Conservation (phyloP, 208 protist species). For the Leishmania martiniquensis region DNA sequence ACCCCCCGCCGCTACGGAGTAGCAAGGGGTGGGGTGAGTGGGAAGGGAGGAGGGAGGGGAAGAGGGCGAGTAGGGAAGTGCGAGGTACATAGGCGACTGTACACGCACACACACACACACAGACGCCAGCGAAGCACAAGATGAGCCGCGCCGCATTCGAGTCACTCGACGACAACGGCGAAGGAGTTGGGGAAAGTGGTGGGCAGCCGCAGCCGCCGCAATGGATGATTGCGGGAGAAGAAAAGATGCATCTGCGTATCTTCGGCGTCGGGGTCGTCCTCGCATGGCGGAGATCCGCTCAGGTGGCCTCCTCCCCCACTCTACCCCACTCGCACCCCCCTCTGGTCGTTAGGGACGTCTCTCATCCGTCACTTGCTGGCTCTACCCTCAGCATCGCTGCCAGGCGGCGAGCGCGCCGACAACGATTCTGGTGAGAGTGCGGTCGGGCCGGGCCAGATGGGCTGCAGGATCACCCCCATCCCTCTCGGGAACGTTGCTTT, state of each 20-base stretch:
- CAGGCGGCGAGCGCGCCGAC: not conserved
- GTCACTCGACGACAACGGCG: no score
- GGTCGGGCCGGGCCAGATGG: not conserved
- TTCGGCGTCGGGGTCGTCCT: not conserved
- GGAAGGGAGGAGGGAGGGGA: not conserved
- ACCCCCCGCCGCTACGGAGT: not conserved
- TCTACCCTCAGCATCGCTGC: not conserved
- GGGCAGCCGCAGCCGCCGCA: no score
- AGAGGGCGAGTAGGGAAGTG: not conserved
- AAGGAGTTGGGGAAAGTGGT: no score
- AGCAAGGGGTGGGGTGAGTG: not conserved
- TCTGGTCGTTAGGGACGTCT: not conserved
- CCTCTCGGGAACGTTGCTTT: not conserved
- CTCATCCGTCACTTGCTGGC: not conserved
- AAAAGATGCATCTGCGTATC: not conserved
- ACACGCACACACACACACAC: slow-evolving; percentile 10
- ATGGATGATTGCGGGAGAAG: no score
- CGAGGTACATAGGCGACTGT: not conserved
- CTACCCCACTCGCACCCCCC: not conserved
- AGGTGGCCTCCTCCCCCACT: not conserved
- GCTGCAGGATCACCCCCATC: not conserved
- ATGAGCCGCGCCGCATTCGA: no score
- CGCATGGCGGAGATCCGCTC: not conserved
- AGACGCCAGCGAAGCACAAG: not conserved
- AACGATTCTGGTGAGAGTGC: not conserved